Evolutionary conservation across 768 basidiomycete genomes (phyloP).

Genomic region (Boletus fagicola): DNA sequence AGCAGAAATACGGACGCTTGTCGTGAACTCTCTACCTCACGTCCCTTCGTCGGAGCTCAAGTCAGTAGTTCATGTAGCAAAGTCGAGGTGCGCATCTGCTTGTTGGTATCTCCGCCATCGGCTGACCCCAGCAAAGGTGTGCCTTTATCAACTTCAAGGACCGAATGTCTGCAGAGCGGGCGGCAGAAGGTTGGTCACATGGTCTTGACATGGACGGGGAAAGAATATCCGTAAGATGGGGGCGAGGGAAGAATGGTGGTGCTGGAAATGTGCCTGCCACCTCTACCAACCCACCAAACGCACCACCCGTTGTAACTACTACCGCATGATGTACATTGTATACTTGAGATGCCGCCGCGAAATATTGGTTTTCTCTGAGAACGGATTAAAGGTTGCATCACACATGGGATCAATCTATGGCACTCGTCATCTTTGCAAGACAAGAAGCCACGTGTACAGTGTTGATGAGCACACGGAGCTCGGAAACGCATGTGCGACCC

Average conservation of each 20-base stretch:
- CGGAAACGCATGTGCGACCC: slow-evolving; percentile 42
- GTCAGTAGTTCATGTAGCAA: slow-evolving; percentile 82
- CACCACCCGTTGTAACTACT: slow-evolving; percentile 6
- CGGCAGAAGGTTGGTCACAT: slow-evolving; percentile 86
- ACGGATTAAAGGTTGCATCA: not conserved
- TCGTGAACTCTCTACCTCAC: slow-evolving; percentile 64
- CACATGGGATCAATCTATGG: not conserved
- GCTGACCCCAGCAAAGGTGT: slow-evolving; percentile 51
- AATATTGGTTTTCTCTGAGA: not conserved
- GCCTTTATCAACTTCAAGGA: slow-evolving; percentile 95
- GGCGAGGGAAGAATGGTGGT: slow-evolving; percentile 58
- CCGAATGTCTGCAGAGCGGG: slow-evolving; percentile 77
- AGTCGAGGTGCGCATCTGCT: slow-evolving; percentile 55
- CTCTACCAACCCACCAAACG: not conserved
- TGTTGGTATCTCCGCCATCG: not conserved
- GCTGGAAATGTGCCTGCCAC: slow-evolving; percentile 33
- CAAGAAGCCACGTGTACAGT: not conserved
- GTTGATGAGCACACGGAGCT: slow-evolving; percentile 17
- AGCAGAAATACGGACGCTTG: slow-evolving; percentile 66
- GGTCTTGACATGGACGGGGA: slow-evolving; percentile 86
- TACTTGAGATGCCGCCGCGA: not conserved
- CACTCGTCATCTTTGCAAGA: not conserved
- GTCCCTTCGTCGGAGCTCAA: slow-evolving; percentile 65
- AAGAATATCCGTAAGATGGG: slow-evolving; percentile 80
- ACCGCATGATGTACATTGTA: slow-evolving; percentile 13